Conservation (phyloP, 1,284 basidiomycete species). For the Cystobasidiaceae sp. region DNA sequence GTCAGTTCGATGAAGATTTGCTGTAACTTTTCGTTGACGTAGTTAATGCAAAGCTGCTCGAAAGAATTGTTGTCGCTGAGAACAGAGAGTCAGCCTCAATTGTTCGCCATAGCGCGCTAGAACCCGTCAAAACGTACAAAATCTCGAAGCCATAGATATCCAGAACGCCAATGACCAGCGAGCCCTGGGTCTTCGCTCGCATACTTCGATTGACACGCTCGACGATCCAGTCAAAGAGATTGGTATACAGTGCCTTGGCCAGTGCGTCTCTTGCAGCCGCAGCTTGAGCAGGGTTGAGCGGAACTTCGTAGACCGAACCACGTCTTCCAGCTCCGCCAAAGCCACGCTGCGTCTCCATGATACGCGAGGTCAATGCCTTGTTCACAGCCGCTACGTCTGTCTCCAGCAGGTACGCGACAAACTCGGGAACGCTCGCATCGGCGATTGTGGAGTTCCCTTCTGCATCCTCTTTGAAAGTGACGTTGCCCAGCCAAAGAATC, state of each 20-base stretch:
- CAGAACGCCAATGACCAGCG: constrained; percentile 92
- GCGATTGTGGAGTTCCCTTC: constrained; percentile 79
- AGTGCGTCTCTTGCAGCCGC: constrained; percentile 82
- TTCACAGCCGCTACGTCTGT: constrained; percentile 70
- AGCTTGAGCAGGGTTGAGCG: constrained; percentile 89
- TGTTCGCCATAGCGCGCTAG: not conserved
- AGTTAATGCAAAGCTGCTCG: constrained; percentile 99
- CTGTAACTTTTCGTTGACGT: constrained; percentile 90
- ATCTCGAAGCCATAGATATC: constrained; percentile 99
- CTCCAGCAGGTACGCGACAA: constrained; percentile 91
- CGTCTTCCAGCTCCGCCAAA: constrained; percentile 61
- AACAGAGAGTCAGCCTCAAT: not conserved
- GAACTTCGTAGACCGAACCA: constrained; percentile 95
- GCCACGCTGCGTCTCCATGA: constrained; percentile 85
- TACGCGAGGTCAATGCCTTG: constrained; percentile 76
- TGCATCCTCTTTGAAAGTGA: constrained; percentile 80
- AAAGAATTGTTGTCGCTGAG: constrained; percentile 82
- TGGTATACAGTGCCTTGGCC: constrained; percentile 95
- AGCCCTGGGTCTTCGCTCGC: constrained; percentile 68
- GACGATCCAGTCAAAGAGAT: constrained; percentile 99
- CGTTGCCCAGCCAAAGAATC: constrained; percentile 94
- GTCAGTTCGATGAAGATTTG: constrained; percentile 98
- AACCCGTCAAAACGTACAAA: constrained; percentile 65
- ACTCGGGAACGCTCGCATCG: constrained; percentile 88
- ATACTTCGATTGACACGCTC: constrained; percentile 92